phyloP scores from a whole-genome alignment of 768 basidiomycete species.

The Paxillus rubicundulus region DNA sequence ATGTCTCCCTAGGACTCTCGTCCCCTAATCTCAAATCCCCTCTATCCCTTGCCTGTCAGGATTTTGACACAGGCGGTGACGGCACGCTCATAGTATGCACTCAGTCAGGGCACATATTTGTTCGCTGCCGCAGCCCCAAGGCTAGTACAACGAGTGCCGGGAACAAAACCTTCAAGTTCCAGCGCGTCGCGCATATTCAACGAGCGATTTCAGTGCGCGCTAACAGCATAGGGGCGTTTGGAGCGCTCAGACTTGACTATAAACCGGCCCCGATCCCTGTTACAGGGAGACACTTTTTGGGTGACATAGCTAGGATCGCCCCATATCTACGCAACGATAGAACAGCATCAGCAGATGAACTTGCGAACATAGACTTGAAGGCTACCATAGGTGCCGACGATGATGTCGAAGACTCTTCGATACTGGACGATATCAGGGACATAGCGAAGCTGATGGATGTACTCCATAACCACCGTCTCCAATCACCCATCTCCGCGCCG shows the following conservation, averaged over 20 bases:
- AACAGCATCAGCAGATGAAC: neutral
- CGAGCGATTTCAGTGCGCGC: conserved; percentile 82
- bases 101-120: conserved; percentile 90
- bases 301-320: conserved; percentile 64
- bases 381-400: conserved; percentile 25
- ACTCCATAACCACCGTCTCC: conserved; percentile 6
- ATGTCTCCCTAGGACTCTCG: neutral
- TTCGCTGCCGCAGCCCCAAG: conserved; percentile 60
- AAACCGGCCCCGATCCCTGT: conserved; percentile 53
- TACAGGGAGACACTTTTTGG: conserved; percentile 52
- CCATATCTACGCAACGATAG: conserved; percentile 45
- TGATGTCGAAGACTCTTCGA: conserved; percentile 38
- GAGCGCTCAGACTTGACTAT: conserved; percentile 76
- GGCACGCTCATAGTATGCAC: conserved; percentile 91
- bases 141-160: conserved; percentile 20
- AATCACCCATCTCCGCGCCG: neutral
- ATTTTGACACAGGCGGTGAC: conserved; percentile 85
- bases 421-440: conserved; percentile 36
- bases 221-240: conserved; percentile 86
- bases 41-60: conserved; percentile 39
- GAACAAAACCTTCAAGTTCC: conserved; percentile 68
- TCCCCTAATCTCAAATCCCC: neutral
- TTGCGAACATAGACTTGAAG: neutral
- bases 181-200: conserved; percentile 77
- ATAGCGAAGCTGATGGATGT: conserved; percentile 23